Base-by-base conservation (phyloP, 441 rosid genomes). In the Metrosideros polymorpha region DNA sequence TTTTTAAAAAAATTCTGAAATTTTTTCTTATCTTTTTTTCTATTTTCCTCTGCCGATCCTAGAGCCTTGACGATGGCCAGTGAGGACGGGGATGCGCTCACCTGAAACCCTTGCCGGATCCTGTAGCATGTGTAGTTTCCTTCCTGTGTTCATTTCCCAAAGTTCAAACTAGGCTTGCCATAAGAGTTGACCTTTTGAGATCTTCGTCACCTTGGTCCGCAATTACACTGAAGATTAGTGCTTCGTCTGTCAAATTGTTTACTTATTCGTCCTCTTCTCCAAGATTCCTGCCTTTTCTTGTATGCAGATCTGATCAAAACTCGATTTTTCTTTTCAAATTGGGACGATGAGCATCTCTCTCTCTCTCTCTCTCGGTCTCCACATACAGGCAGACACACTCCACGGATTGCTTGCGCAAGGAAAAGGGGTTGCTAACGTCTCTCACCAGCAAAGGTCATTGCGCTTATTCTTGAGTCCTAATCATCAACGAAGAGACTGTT, bases 31-130 rank as follows among this genome's bases (percentile, higher is more conserved):
- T 14, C 3, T 18, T 0, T 3, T 13, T 14, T 18, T 17, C 3
- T 1, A 0, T 71, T 71, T 71, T n/a, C 15, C 2, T 22, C 2
- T 0, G 1, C 25, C 0, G 0, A 5, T 19, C 4, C 47, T 4
- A 39, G 12, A 47, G 5, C 47, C 45, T 12, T 7, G 47, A 4
- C 1, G 47, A 39, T 39, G 39, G 43, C 43, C 6, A 3, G 1
- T 32, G 43, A 18, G 3, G 13, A 22, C 14, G 3, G 25, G 39
- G n/a, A 71, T 3, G 14, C 45, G 45, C 27, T 35, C 4, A 6
- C 27, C 27, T 9, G 7, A 15, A 35, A 35, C 45, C 47, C 47
- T 35, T 9, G 5, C 79, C n/a, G 9, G n/a, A 35, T 71, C 79
- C 27, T 39, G 47, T 24, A 10, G 39, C 39, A 30, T 61, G 71